A percentile compares a stretch with the other conserved stretches of the same genome.
Conservation (phyloP, 176 grass and related monocot genomes). For the Leersia perrieri region DNA sequence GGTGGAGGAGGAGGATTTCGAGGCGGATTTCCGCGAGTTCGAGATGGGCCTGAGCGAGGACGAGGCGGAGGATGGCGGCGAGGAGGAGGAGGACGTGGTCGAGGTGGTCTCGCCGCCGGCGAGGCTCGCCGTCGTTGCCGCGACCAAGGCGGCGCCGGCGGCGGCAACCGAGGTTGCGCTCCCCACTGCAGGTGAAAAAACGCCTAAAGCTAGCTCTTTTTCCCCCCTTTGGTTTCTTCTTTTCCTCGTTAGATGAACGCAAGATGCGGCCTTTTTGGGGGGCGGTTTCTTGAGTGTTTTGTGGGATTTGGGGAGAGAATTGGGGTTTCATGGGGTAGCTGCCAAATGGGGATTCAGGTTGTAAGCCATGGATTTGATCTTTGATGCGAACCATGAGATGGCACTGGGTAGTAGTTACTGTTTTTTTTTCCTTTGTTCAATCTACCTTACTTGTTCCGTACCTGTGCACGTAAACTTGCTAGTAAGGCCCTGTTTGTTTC, state of each 20-base stretch:
- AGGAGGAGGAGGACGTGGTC: constrained; percentile 5
- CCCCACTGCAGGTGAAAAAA: constrained; percentile 27
- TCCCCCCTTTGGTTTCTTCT: neutral
- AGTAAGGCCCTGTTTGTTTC: too few relatives aligned
- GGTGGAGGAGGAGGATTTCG: constrained; percentile 37
- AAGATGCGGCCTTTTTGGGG: neutral
- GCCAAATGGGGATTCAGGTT: neutral
- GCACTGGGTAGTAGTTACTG: neutral
- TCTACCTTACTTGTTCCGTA: neutral
- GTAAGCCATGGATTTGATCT: neutral
- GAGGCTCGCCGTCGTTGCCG: constrained; percentile 1
- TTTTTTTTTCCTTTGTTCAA: neutral
- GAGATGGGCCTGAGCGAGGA: constrained; percentile 30
- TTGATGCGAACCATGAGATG: neutral
- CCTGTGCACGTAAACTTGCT: neutral
- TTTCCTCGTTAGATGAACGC: neutral
- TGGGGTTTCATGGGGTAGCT: neutral
- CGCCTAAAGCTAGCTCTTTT: neutral
- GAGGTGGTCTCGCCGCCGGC: neutral
- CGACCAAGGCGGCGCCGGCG: constrained; percentile 3
- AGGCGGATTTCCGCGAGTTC: constrained; percentile 78
- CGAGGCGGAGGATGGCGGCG: neutral
- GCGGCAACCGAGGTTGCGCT: neutral
- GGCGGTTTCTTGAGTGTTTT: neutral
- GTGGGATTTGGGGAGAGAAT: neutral